These are phyloP conservation scores for Pythium periplocum DNA, from an alignment of 352 stramenopile species.

Conservation along the genomic window DNA sequence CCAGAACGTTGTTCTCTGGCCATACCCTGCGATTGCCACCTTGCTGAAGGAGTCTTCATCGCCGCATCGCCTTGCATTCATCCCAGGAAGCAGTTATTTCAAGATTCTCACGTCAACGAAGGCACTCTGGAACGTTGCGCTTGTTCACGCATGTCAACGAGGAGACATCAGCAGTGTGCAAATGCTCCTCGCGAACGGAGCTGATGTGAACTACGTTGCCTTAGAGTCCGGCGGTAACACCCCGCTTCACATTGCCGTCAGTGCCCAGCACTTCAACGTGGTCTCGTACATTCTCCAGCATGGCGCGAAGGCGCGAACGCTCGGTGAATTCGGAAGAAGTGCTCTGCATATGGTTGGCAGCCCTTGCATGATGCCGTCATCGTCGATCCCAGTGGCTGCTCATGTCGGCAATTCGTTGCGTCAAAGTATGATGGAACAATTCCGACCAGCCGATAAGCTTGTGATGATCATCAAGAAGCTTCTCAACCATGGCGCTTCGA, in stretches of 20 bases:
- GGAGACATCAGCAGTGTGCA: constrained; percentile 81
- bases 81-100: constrained; percentile 80
- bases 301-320: constrained; percentile 69
- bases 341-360: constrained; percentile 76
- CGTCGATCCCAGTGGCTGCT: constrained; percentile 12
- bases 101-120: constrained; percentile 86
- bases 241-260: constrained; percentile 76
- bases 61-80: constrained; percentile 79
- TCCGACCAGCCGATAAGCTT: constrained; percentile 50
- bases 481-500: constrained; percentile 53
- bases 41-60: constrained; percentile 61
- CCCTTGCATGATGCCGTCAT: constrained; percentile 52
- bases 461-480: constrained; percentile 83
- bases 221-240: constrained; percentile 78
- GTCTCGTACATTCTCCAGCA: constrained; percentile 86
- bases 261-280: constrained; percentile 77
- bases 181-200: constrained; percentile 83
- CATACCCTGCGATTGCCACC: constrained; percentile 61
- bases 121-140: constrained; percentile 84
- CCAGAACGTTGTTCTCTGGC: constrained; percentile 85
- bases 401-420: constrained; percentile 17
- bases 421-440: constrained; percentile 16
- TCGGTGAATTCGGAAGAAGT: constrained; percentile 63
- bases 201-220: constrained; percentile 85
- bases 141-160: constrained; percentile 82